A percentile compares a stretch with the other conserved stretches of the same genome.
Conservation (phyloP, 192 early-diverging fungal species). For the Coemansia biformis region DNA sequence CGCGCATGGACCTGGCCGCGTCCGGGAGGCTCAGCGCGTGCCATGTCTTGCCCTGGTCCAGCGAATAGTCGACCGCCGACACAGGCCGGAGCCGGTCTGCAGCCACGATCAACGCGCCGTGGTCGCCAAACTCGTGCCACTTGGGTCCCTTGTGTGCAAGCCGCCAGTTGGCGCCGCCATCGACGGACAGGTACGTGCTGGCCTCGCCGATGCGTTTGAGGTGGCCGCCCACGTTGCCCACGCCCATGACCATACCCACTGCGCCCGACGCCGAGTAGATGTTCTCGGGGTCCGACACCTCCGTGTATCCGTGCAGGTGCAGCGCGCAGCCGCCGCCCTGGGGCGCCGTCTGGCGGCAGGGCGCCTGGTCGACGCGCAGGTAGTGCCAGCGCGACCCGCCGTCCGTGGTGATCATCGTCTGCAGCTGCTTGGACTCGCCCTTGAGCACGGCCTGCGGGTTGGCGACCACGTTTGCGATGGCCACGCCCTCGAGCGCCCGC, state of each 20-base stretch:
- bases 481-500: conserved; percentile 78
- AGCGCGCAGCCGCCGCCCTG: conserved; percentile 55
- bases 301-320: conserved; percentile 85
- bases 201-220: conserved; percentile 64
- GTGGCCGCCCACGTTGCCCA: conserved; percentile 80
- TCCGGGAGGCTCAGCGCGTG: conserved; percentile 57
- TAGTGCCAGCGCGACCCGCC: conserved; percentile 72
- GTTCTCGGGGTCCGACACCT: conserved; percentile 67
- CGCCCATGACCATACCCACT: conserved; percentile 84
- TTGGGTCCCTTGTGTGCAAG: conserved; percentile 81
- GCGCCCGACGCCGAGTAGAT: conserved; percentile 77
- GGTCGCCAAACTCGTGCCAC: conserved; percentile 89
- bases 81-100: conserved; percentile 71
- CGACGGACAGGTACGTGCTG: conserved; percentile 79
- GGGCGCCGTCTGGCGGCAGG: conserved; percentile 50
- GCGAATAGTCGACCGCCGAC: conserved; percentile 61
- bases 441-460: conserved; percentile 59
- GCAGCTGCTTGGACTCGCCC: conserved; percentile 56
- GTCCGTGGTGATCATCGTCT: conserved; percentile 69
- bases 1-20: conserved; percentile 63
- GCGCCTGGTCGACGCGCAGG: conserved; percentile 44
- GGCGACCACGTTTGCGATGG: conserved; percentile 72
- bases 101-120: conserved; percentile 80
- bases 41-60: conserved; percentile 76
- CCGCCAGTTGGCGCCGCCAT: conserved; percentile 83